Conservation (phyloP, 768 basidiomycete genomes). For the Myochromella boudieri region DNA sequence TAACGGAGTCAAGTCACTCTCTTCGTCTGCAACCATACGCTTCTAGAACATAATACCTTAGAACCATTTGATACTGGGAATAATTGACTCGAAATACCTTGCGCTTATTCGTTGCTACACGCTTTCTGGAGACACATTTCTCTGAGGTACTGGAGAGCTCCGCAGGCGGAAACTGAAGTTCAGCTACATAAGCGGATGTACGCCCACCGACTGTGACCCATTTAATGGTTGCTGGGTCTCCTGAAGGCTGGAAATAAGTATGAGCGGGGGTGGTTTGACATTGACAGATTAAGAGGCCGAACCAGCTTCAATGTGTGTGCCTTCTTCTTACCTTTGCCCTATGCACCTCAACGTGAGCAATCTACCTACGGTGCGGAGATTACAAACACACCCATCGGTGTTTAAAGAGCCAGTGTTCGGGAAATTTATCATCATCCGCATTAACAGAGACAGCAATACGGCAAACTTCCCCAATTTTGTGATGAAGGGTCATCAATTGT, state of each 20-base stretch:
- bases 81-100: not conserved
- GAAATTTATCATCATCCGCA: constrained; percentile 69
- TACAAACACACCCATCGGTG: constrained; percentile 58
- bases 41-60: not conserved
- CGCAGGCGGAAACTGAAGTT: constrained; percentile 49
- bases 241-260: constrained; percentile 62
- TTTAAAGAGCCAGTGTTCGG: constrained; percentile 65
- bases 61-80: not conserved
- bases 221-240: constrained; percentile 67
- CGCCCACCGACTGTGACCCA: constrained; percentile 77
- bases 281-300: constrained; percentile 1
- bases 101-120: not conserved
- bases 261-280: constrained; percentile 7
- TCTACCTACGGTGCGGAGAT: not conserved
- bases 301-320: constrained; percentile 50
- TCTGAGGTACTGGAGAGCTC: not conserved
- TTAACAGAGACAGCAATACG: constrained; percentile 62
- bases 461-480: constrained; percentile 55
- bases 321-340: constrained; percentile 62
- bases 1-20: constrained; percentile 21
- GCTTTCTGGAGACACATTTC: constrained; percentile 9
- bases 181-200: constrained; percentile 69
- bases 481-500: constrained; percentile 51
- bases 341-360: not conserved
- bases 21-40: constrained; percentile 12